Base-by-base conservation (phyloP, 441 rosid species). In the Eugenia klotzschiana region DNA sequence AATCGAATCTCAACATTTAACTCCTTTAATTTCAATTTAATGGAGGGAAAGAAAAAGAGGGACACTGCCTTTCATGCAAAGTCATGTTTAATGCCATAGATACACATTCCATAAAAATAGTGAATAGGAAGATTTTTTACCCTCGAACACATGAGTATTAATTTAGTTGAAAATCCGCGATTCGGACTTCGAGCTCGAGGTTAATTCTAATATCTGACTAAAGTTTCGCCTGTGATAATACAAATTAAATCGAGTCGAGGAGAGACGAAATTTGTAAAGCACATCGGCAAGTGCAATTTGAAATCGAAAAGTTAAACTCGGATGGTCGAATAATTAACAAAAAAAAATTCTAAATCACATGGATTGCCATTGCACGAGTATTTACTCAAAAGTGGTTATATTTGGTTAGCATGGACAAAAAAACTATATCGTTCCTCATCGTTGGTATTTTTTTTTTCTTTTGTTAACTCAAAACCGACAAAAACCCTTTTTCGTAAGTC, bases 291-390 rank as follows among this genome's bases (percentile, higher is more conserved):
- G 4, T 9, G 25, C 4, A 20, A 33, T 64, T 18, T 0, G 0
- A 9, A 18, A 13, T 33, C 20, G n/a, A 33, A 20, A 22, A 33
- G 46, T 33, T 20, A 10, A 10, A 64, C 15, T 20, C 0, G 0
- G 0, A 1, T 37, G 0, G 2, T 37, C 0, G 3, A 37, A 11
- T 7, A 20, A 11, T 7, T 1, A 0, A 10, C 0, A 37, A 69
- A 60, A 9, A 64, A 60, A 9, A 69, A 20, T 43, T 22, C 46
- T 1, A 5, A 69, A 69, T 33, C 10, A 8, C 25, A 37, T 18
- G 0, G 12, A 29, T 1, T 1, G 0, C 22, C 0, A 15, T 1
- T 4, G 2, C 0, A 3, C 3, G 0, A 3, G 6, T 4, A 4
- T 18, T 33, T 18, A 33, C n/a, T 64, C 33, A 9, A 33, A 29